phyloP scores from a whole-genome alignment of 2,329 filamentous ascomycete species.

The Pseudonectria foliicola region DNA sequence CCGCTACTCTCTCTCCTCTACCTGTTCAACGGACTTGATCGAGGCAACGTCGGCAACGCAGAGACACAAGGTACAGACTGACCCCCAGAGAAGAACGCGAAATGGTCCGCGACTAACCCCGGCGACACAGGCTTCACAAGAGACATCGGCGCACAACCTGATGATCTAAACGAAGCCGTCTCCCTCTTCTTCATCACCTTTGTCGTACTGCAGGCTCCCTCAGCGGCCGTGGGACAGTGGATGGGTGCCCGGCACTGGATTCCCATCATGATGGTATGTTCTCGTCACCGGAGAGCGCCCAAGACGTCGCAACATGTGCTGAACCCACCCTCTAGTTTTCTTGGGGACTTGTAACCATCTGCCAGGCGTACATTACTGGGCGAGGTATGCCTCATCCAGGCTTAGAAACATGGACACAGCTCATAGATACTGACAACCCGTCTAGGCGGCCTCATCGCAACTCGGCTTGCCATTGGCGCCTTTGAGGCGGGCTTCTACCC shows the following conservation, averaged over 20 bases:
- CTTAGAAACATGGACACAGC: too few species aligned
- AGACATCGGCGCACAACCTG: slow-evolving; percentile 19
- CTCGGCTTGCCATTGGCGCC: slow-evolving; percentile 20
- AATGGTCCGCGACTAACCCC: too few species aligned
- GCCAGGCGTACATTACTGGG: slow-evolving; percentile 18
- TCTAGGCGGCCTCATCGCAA: slow-evolving; percentile 17
- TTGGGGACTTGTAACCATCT: slow-evolving; percentile 21
- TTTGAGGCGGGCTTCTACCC: slow-evolving; percentile 24
- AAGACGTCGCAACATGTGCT: slow-evolving; percentile 1
- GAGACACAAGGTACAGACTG: slow-evolving; percentile 27
- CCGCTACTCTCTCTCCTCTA: slow-evolving; percentile 33
- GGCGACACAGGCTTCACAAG: slow-evolving; percentile 15
- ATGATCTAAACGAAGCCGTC: slow-evolving; percentile 21
- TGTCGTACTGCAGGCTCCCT: slow-evolving; percentile 19
- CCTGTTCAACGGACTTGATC: slow-evolving; percentile 34
- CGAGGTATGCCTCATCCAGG: slow-evolving; percentile 11
- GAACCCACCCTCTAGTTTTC: slow-evolving; percentile 12
- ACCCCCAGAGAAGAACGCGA: too few species aligned
- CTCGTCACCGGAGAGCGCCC: neutral
- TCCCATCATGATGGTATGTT: slow-evolving; percentile 19
- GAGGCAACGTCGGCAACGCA: slow-evolving; percentile 35
- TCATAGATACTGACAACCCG: too few species aligned
- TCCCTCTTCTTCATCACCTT: slow-evolving; percentile 23
- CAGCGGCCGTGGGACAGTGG: slow-evolving; percentile 19
- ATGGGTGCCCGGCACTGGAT: slow-evolving; percentile 21